Evolutionary conservation across 139 green algal species (phyloP), one percentile per base, ranked within the genome.

Genomic region (Chlamydomonas incerta): DNA sequence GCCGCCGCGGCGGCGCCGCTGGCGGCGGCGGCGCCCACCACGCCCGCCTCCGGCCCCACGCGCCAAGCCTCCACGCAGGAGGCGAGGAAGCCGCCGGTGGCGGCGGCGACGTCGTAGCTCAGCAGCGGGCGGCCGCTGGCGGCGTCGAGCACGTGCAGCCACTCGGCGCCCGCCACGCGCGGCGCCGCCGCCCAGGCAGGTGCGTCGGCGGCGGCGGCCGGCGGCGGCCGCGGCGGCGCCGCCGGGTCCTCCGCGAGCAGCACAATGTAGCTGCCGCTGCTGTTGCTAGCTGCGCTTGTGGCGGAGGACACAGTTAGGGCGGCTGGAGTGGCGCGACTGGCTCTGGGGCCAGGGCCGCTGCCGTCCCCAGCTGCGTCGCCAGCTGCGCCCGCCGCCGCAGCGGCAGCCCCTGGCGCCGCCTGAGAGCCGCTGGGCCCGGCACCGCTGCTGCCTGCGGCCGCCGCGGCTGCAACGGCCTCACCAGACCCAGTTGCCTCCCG

Each of bases 31-130:
- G 35, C 35, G 0, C 29, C 1, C 63, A 21, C 62, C 29, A 83
- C 29, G 17, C 76, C 76, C 0, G 77, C 77, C 63, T 83, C 63
- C 17, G 63, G 77, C 41, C 63, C 29, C 63, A 83, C 77, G 2
- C 33, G 28, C 77, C 77, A 83, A 1, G 23, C 17, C 23, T 57
- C 47, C 1, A 26, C 46, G 62, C 77, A 83, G 5, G 63, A 46
- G 0, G 77, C 77, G 3, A 83, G 29, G 63, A 50, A 74, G 63
- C 63, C 77, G 63, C 63, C 41, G n/a, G 46, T 37, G 23, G 63
- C 77, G 0, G 63, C 41, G 17, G 50, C 28, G 0, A 83, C n/a
- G 29, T 83, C 77, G 63, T 65, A 74, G 29, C 63, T 67, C 14
- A 65, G 9, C 28, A 83, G 34, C 77, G 67, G 63, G 8, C 46